Evolutionary conservation across 768 basidiomycete species (phyloP).

Genomic region (Strobilomyces echinocephalus): DNA sequence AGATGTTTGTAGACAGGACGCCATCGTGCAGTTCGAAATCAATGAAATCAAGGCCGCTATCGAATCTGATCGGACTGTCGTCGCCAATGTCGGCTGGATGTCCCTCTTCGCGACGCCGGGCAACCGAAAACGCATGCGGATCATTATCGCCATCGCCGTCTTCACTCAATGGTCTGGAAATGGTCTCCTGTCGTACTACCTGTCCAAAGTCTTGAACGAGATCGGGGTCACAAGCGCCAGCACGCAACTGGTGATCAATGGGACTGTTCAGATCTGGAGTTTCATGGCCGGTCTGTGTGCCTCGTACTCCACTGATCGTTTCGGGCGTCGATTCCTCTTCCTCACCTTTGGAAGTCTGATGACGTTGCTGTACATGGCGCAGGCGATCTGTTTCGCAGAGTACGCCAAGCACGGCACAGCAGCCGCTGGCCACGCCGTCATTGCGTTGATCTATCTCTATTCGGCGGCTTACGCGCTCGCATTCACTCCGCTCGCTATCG

Average conservation of each 20-base stretch:
- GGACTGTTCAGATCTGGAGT: slow-evolving; percentile 82
- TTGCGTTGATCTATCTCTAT: slow-evolving; percentile 82
- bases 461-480: slow-evolving; percentile 77
- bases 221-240: slow-evolving; percentile 61
- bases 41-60: slow-evolving; percentile 79
- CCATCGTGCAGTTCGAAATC: slow-evolving; percentile 68
- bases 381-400: slow-evolving; percentile 61
- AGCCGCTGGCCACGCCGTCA: slow-evolving; percentile 62
- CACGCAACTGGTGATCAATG: slow-evolving; percentile 77
- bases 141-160: slow-evolving; percentile 74
- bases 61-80: slow-evolving; percentile 58
- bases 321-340: slow-evolving; percentile 69
- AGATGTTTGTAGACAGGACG: slow-evolving; percentile 42
- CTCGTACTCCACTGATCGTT: slow-evolving; percentile 55
- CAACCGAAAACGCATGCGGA: slow-evolving; percentile 70
- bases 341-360: slow-evolving; percentile 55
- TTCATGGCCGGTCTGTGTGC: slow-evolving; percentile 56
- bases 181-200: slow-evolving; percentile 80
- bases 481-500: slow-evolving; percentile 81
- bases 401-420: slow-evolving; percentile 41
- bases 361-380: slow-evolving; percentile 61
- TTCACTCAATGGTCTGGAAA: slow-evolving; percentile 88
- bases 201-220: slow-evolving; percentile 63
- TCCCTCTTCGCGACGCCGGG: slow-evolving; percentile 62
- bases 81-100: slow-evolving; percentile 63